Conservation (phyloP, 2,329 filamentous ascomycete genomes). For the Colletotrichum sp. region DNA sequence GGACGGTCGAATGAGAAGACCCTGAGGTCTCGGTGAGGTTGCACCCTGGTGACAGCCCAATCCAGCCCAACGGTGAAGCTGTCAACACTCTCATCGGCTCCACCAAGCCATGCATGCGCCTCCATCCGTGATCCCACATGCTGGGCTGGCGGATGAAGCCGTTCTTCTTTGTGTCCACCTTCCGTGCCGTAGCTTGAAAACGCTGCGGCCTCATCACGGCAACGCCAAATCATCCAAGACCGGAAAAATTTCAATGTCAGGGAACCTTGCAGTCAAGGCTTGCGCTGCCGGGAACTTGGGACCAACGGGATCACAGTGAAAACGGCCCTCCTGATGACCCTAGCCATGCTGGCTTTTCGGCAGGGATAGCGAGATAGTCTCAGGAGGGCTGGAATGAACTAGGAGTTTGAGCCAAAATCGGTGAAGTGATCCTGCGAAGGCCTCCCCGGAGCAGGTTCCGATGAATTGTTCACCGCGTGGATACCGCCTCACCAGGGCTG, state of each 20-base stretch:
- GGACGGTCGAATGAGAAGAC: background rate
- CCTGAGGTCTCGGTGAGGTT: conserved; percentile 8
- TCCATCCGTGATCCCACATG: conserved; percentile 2
- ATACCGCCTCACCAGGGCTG: background rate
- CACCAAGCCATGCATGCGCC: background rate
- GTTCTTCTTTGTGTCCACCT: conserved; percentile 8
- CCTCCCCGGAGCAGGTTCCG: conserved; percentile 1
- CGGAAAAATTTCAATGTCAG: background rate
- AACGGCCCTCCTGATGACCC: conserved; percentile 8
- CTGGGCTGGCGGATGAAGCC: conserved; percentile 18
- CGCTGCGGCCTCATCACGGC: background rate
- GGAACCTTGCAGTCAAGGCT: background rate
- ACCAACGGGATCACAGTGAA: conserved; percentile 4
- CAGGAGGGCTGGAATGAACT: background rate
- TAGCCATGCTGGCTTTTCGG: background rate
- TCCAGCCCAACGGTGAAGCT: conserved; percentile 12
- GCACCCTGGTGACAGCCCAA: conserved; percentile 14
- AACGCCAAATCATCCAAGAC: background rate
- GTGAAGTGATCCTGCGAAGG: background rate
- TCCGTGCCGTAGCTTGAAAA: background rate
- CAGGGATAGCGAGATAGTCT: background rate
- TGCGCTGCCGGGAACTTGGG: conserved; percentile 7
- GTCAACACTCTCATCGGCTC: background rate
- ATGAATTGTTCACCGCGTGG: background rate
- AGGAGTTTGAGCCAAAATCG: background rate